phyloP scores from a whole-genome alignment of 129 eudicot genomes.

The Ambrosia artemisiifolia region DNA sequence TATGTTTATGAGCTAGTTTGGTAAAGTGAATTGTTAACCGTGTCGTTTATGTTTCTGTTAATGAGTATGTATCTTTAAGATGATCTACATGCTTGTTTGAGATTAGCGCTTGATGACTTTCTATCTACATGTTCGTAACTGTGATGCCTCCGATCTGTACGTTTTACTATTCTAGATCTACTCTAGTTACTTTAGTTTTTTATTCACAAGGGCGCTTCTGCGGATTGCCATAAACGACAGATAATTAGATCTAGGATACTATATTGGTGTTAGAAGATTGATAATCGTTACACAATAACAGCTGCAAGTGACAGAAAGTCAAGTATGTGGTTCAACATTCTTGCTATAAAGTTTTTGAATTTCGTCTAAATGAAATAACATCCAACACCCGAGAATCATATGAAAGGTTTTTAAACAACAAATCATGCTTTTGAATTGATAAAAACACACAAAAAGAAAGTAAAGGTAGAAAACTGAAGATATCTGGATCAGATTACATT shows the following conservation, averaged over 20 bases:
- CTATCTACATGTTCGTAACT: neutral
- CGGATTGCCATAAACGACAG: neutral
- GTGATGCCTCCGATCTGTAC: neutral
- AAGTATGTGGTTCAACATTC: slow-evolving; percentile 1
- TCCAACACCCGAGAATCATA: slow-evolving; percentile 5
- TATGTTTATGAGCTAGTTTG: slow-evolving; percentile 27
- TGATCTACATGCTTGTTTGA: neutral
- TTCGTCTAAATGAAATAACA: neutral
- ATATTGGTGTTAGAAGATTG: neutral
- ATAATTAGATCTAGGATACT: neutral
- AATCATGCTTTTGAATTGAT: slow-evolving; percentile 4
- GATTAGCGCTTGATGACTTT: slow-evolving; percentile 1
- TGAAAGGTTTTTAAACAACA: slow-evolving; percentile 9
- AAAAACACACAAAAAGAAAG: slow-evolving; percentile 1
- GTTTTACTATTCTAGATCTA: neutral
- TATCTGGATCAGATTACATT: slow-evolving; percentile 10
- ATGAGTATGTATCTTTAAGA: slow-evolving; percentile 23
- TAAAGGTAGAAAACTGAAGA: slow-evolving; percentile 2
- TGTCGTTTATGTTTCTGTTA: slow-evolving; percentile 13
- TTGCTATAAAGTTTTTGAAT: neutral
- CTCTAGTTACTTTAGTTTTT: neutral
- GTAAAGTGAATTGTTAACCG: slow-evolving; percentile 13
- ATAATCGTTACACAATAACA: neutral
- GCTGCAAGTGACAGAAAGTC: neutral
- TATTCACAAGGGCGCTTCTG: neutral